A percentile compares a stretch with the other conserved stretches of the same genome.
Evolutionary conservation across 2,329 filamentous ascomycete genomes (phyloP).

Genomic region (Aspergillus versicolor): DNA sequence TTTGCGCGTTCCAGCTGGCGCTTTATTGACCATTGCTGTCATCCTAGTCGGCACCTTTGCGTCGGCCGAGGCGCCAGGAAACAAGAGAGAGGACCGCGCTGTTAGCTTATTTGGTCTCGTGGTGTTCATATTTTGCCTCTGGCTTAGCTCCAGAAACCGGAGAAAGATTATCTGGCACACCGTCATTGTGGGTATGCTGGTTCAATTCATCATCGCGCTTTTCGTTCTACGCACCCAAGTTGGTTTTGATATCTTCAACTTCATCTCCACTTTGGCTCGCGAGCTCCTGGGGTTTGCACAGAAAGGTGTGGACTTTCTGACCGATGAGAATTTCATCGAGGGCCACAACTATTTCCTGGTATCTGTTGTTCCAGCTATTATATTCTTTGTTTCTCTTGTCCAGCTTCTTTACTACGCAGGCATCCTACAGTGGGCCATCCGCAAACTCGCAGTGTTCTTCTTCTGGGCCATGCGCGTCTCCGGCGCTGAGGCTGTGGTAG

Average conservation of each 20-base stretch:
- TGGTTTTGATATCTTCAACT: constrained; percentile 89
- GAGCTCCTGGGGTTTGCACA: constrained; percentile 73
- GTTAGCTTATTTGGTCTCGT: constrained; percentile 76
- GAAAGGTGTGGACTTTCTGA: constrained; percentile 73
- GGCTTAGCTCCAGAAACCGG: constrained; percentile 68
- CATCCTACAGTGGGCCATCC: constrained; percentile 83
- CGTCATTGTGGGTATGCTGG: constrained; percentile 83
- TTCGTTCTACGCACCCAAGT: constrained; percentile 80
- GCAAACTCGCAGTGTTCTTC: constrained; percentile 85
- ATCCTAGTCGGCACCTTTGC: constrained; percentile 78
- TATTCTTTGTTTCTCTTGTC: constrained; percentile 94
- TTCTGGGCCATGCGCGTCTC: constrained; percentile 87
- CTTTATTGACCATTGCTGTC: constrained; percentile 63
- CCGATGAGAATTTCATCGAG: constrained; percentile 45
- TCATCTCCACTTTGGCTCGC: constrained; percentile 73
- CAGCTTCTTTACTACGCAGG: constrained; percentile 81
- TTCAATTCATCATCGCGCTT: constrained; percentile 83
- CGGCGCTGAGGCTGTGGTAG: constrained; percentile 89
- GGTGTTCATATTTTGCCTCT: constrained; percentile 69
- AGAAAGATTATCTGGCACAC: constrained; percentile 65
- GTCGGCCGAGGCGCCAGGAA: constrained; percentile 68
- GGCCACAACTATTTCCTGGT: constrained; percentile 68
- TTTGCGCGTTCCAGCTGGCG: constrained; percentile 63
- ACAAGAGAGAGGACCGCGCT: constrained; percentile 76
- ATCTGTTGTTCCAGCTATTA: constrained; percentile 81